phyloP scores from a whole-genome alignment of 1,284 basidiomycete species.

The Sphaerobolus stellatus region DNA sequence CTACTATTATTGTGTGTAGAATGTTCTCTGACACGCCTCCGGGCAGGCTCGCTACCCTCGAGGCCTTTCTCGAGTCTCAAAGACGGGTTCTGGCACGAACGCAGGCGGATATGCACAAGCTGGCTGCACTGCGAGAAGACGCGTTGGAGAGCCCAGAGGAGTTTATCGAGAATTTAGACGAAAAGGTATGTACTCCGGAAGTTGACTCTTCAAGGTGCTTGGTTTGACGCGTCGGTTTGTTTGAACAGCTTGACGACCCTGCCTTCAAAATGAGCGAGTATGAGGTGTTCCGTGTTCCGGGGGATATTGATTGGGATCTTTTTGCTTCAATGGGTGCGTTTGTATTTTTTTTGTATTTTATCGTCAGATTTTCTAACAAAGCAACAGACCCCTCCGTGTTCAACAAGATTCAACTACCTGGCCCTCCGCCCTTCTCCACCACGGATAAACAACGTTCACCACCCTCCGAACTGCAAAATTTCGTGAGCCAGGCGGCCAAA shows the following conservation, averaged over 20 bases:
- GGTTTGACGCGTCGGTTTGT: neutral
- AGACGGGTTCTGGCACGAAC: constrained; percentile 54
- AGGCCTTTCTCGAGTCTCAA: constrained; percentile 62
- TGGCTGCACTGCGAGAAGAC: constrained; percentile 44
- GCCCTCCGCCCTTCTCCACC: constrained; percentile 44
- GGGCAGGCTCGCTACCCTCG: constrained; percentile 62
- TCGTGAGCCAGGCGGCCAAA: constrained; percentile 54
- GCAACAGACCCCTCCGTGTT: constrained; percentile 16
- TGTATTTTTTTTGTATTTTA: neutral
- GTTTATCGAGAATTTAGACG: constrained; percentile 29
- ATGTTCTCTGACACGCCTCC: constrained; percentile 2
- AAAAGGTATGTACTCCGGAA: constrained; percentile 33
- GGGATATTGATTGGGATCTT: constrained; percentile 51
- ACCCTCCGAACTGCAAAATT: constrained; percentile 58
- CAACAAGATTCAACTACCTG: constrained; percentile 22
- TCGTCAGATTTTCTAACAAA: neutral
- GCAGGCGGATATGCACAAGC: constrained; percentile 56
- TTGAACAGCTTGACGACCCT: constrained; percentile 35
- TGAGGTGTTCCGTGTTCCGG: constrained; percentile 38
- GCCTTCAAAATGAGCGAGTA: constrained; percentile 46
- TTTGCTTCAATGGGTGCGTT: constrained; percentile 47
- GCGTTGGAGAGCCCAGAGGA: constrained; percentile 33
- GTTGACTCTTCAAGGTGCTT: neutral
- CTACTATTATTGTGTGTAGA: neutral
- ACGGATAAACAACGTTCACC: constrained; percentile 41